phyloP scores from a whole-genome alignment of 495 filamentous ascomycete species.

The Pseudevernia furfuracea region DNA sequence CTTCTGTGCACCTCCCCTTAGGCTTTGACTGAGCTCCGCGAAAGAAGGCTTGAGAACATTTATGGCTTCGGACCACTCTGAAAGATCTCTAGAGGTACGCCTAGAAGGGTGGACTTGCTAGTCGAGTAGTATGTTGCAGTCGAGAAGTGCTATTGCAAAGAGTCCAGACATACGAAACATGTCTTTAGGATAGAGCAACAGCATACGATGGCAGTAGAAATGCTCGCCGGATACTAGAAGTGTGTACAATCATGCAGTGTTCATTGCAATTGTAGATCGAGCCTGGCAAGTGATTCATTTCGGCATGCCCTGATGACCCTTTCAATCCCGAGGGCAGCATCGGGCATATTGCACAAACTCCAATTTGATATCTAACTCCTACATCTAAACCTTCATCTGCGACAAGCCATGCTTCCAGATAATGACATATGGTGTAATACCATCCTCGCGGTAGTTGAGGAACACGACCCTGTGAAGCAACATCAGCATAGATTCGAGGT shows the following conservation, averaged over 20 bases:
- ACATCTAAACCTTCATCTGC: slow-evolving; percentile 77
- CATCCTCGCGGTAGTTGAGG: slow-evolving; percentile 95
- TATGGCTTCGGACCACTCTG: neutral
- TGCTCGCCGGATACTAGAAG: neutral
- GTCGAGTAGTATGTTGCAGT: neutral
- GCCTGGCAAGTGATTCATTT: neutral
- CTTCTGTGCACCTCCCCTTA: too few relatives aligned
- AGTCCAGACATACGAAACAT: neutral
- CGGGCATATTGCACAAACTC: neutral
- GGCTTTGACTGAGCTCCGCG: too few relatives aligned
- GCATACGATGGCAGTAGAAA: neutral
- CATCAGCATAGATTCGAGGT: slow-evolving; percentile 24
- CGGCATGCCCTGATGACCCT: too few relatives aligned
- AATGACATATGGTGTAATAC: slow-evolving; percentile 77
- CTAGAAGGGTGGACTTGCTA: neutral
- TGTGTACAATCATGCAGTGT: neutral
- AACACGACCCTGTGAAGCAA: slow-evolving; percentile 64
- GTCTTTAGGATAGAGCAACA: neutral
- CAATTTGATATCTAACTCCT: neutral
- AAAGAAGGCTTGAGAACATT: too few relatives aligned
- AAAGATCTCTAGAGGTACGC: neutral
- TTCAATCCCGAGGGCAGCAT: neutral
- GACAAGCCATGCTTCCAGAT: slow-evolving; percentile 94
- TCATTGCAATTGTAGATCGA: neutral
- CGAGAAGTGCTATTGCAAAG: neutral